Evolutionary conservation across 2,329 filamentous ascomycete species (phyloP), one percentile per base, ranked within the genome.

Genomic region (Penicillium concentricum): DNA sequence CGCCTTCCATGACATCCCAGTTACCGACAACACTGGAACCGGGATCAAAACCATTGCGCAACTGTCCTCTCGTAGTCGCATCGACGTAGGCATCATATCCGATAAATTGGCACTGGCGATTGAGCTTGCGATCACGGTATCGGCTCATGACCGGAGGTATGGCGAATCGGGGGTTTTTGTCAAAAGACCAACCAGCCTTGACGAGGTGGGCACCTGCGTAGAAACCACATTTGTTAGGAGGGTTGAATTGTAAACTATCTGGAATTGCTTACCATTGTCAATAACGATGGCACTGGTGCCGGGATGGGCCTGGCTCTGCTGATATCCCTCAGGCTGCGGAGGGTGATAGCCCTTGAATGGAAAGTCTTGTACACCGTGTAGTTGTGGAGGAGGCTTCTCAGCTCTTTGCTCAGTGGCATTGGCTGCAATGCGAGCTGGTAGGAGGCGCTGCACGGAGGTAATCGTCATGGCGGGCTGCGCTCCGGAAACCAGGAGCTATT

Each of bases 1-100:
- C 82, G 57, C 93, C 92, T 75, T 99, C 94, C 86, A 96, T 92
- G 34, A 92, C 92, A 74, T 99, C 94, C 92, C 95, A 99, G 72
- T 97, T 97, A 74, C 91, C 92, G 59, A 97, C 86, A 46, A 99
- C 88, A 62, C 92, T 93, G 43, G 88, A 93, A 24, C 92, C 92
- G 2, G 88, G 84, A 73, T 99, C 94, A 67, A 97, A 97, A 1
- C 92, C 88, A 72, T 91, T 90, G 72, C 93, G 88, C 58, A 96
- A 88, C 72, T 97, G 94, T 12, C 92, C 91, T 55, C 91, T 85
- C 22, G 94, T 92, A 1, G 92, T 96, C 26, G 93, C 94, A 76
- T 99, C 94, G 61, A 92, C 89, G 70, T 94, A 97, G 69, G 95
- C 91, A 78, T 99, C 94, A 66, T 87, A 86, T 54, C 94, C 94